Base-by-base conservation (phyloP, 2,329 filamentous ascomycete species). In the Aspergillus sp. region DNA sequence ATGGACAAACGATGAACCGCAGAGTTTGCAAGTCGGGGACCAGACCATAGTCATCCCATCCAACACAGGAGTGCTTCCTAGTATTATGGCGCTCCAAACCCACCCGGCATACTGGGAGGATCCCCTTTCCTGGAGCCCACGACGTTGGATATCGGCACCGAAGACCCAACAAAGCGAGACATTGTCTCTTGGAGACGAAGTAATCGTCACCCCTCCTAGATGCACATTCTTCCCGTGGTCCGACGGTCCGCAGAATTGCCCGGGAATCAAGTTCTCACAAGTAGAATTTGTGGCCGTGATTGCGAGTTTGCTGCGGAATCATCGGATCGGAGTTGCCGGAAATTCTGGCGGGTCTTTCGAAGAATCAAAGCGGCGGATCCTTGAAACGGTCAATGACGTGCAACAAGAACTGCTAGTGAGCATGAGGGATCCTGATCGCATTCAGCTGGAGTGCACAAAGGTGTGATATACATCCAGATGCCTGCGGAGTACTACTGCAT, bases 201-300 rank as follows among this genome's bases (percentile, higher is more conserved):
- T 26, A 5, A 4, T 59, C 16, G 31, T 55, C n/a, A 42, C 36
- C 10, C 57, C 57, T 5, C 26, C 18, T 2, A 32, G 12, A 9
- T 52, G 20, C 18, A 59, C 18, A 4, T 59, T 47, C 36, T 20
- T 59, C 2, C 57, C 57, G 16, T 59, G 57, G 57, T 59, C 57
- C 0, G 57, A 49, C 2, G 53, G 57, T 6, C 49, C 53, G 3
- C 57, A 59, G 22, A 56, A 56, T 42, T 59, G 57, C 29, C 53
- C 57, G 0, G 53, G 53, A 1, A 56, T 39, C 16, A 56, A 56
- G 16, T 59, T 56, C 42, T 56, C 53, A 2, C 53, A 59, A 12
- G 53, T 59, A 2, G 57, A 59, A n/a, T 56, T 59, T 31, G 53
- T 59, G 1, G 57, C 53, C 3, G 49, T 59, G 12, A 52, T 59